Base-by-base conservation (phyloP, 371 early-diverging fungal species). In the Actinomucor elegans region DNA sequence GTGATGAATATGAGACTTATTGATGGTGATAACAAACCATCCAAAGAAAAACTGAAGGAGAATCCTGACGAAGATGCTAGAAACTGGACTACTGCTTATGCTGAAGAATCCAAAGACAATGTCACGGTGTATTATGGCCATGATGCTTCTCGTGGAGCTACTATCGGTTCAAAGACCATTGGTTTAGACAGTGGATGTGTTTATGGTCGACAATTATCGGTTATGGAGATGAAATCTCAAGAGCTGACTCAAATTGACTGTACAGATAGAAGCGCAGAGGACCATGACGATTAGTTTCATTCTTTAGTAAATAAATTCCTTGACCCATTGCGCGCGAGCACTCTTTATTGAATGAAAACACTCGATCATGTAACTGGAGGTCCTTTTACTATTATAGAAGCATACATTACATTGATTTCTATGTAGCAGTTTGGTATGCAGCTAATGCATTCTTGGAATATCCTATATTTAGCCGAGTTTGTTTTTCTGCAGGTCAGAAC, bases 111-210 rank as follows among this genome's bases (percentile, higher is more conserved):
- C 12, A 41, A 44, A 2, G 23, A 24, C 8, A 60, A 64, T 37
- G 57, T 37, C 48, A 64, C 51, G 5, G 44, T 84, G 5, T 73
- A 78, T 26, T 89, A 88, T 59, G 90, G 90, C 1, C 90, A 89
- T 57, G 86, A 83, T 41, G 88, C 90, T 9, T 58, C 75, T 3
- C 70, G 84, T 8, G 77, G 76, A 11, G 50, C 88, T 35, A 64
- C 69, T 28, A 52, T 86, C 9, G 68, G 71, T 37, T 29, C 57
- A 0, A 68, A 70, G 43, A 71, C 85, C 2, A 63, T 79, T 44
- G 89, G 90, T 15, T 38, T 87, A 14, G 90, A 89, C 46, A 82
- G 75, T 10, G 85, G 86, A 12, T 88, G 88, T 53, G 85, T 87
- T 2, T 74, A 84, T 46, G 89, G 89, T n/a, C 51, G 76, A 2